A percentile compares a stretch with the other conserved stretches of the same genome.
phyloP scores from a whole-genome alignment of 2,329 filamentous ascomycete species.

The Diaporthe helianthi region DNA sequence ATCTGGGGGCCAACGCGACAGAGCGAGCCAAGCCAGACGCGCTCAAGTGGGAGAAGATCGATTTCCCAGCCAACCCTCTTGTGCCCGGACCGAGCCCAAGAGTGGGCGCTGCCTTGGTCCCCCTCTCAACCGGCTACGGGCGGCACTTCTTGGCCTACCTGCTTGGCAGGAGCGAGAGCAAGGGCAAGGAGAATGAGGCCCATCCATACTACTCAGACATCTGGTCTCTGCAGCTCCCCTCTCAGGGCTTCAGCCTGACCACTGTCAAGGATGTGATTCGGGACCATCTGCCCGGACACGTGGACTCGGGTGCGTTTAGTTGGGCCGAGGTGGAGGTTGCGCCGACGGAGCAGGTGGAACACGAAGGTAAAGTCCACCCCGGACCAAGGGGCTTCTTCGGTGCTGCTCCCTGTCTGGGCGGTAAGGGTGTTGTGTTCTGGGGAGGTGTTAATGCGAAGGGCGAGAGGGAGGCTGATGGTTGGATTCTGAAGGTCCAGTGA shows the following conservation, averaged over 20 bases:
- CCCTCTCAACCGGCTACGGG: constrained; percentile 58
- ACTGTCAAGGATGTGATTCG: constrained; percentile 58
- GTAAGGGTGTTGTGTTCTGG: constrained; percentile 58
- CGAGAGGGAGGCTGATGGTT: constrained; percentile 48
- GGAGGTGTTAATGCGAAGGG: constrained; percentile 56
- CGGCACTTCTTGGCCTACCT: constrained; percentile 59
- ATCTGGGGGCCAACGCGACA: constrained; percentile 42
- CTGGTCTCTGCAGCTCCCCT: constrained; percentile 60
- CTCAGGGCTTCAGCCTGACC: constrained; percentile 53
- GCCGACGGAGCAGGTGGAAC: constrained; percentile 50
- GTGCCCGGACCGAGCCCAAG: constrained; percentile 50
- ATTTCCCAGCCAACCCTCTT: constrained; percentile 47
- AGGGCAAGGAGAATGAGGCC: constrained; percentile 34
- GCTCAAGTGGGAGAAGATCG: constrained; percentile 47
- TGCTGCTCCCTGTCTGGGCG: constrained; percentile 52
- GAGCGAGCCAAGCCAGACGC: constrained; percentile 43
- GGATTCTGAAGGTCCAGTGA: constrained; percentile 44
- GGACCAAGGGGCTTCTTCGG: constrained; percentile 49
- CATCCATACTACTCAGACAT: constrained; percentile 49
- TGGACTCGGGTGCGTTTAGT: constrained; percentile 53
- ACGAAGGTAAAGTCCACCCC: constrained; percentile 51
- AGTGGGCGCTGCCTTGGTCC: constrained; percentile 51
- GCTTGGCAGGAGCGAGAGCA: constrained; percentile 47
- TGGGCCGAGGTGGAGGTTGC: constrained; percentile 59
- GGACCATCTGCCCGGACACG: constrained; percentile 46